These are phyloP conservation scores for Calamus simplicifolius DNA, from an alignment of 176 grass and related monocot species.

Conservation along the genomic window DNA sequence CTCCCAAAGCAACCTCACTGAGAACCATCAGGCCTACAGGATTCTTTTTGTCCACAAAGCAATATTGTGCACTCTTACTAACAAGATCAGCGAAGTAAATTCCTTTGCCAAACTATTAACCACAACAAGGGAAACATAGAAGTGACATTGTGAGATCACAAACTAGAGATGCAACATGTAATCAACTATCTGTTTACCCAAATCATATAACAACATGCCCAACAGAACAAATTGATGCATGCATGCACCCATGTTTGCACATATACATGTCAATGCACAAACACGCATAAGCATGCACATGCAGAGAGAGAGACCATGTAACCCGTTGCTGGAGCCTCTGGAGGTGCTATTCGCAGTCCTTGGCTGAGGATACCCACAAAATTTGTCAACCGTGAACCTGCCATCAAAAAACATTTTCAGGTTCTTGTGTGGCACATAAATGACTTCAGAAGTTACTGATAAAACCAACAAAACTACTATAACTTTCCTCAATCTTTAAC, in stretches of 20 bases:
- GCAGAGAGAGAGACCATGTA: constrained; percentile 58
- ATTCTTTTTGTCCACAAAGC: constrained; percentile 66
- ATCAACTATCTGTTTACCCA: too few relatives aligned
- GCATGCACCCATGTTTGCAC: background rate
- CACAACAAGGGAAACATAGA: background rate
- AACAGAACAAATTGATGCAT: background rate
- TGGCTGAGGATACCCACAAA: constrained; percentile 96
- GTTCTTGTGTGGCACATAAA: background rate
- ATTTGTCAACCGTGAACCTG: constrained; percentile 94
- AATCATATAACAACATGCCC: too few relatives aligned
- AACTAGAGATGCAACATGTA: too few relatives aligned
- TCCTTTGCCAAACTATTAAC: constrained; percentile 86
- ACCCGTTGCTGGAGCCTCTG: constrained; percentile 79
- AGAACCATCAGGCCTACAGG: constrained; percentile 91
- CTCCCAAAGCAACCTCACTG: constrained; percentile 93
- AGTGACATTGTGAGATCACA: too few relatives aligned
- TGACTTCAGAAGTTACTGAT: too few relatives aligned
- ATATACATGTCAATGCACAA: background rate
- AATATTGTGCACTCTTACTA: constrained; percentile 98
- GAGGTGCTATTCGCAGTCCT: constrained; percentile 93
- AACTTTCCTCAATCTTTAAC: too few relatives aligned
- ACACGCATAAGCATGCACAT: too few relatives aligned
- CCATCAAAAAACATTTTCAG: constrained; percentile 5
- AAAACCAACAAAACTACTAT: too few relatives aligned
- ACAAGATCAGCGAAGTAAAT: constrained; percentile 91